Conservation (phyloP, 2,329 filamentous ascomycete species). For the Cladosporium sp. region DNA sequence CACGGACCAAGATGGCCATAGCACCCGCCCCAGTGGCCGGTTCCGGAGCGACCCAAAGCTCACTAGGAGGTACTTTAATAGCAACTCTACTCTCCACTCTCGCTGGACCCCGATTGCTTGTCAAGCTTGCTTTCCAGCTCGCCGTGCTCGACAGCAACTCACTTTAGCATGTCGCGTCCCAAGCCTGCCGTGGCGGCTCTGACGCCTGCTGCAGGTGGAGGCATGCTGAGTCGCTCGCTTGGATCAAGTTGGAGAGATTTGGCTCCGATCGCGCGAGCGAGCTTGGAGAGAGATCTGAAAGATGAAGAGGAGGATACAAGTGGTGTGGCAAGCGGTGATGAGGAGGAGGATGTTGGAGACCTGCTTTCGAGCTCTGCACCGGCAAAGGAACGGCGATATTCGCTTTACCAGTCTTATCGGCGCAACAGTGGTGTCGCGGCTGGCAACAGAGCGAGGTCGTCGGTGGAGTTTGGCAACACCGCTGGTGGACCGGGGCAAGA, state of each 20-base stretch:
- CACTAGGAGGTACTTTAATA: background rate
- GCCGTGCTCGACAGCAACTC: background rate
- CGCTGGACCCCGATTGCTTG: background rate
- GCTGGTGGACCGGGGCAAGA: constrained; percentile 44
- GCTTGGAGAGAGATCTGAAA: constrained; percentile 20
- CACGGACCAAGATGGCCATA: background rate
- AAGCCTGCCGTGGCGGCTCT: constrained; percentile 5
- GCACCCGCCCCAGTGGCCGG: background rate
- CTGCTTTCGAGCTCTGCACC: constrained; percentile 13
- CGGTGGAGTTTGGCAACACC: constrained; percentile 52
- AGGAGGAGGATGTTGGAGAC: constrained; percentile 3
- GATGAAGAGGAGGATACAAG: constrained; percentile 15
- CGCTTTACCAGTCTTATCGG: constrained; percentile 63
- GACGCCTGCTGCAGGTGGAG: background rate
- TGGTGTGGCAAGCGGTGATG: background rate
- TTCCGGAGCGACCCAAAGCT: background rate
- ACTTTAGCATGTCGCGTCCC: constrained; percentile 7
- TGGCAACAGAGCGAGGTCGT: constrained; percentile 51
- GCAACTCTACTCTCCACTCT: background rate
- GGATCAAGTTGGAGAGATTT: constrained; percentile 11
- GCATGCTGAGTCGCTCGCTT: constrained; percentile 4
- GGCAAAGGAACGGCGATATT: constrained; percentile 24
- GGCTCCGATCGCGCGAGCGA: constrained; percentile 17
- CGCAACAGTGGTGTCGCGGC: constrained; percentile 72
- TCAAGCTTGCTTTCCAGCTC: background rate